phyloP scores from a whole-genome alignment of 352 stramenopile species.

The Globisporangium abappressorium region DNA sequence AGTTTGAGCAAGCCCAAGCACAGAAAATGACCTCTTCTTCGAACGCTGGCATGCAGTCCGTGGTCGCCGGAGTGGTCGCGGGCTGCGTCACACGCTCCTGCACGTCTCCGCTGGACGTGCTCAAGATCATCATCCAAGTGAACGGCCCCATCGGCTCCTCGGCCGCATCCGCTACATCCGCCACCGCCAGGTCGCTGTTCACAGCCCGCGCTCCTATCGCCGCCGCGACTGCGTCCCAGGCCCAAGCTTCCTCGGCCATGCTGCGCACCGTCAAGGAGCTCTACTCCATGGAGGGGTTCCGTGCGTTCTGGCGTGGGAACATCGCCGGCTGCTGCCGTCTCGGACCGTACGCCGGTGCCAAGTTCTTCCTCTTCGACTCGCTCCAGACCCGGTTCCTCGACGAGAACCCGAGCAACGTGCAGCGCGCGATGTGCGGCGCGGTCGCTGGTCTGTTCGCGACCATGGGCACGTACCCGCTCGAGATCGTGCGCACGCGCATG shows the following conservation, averaged over 20 bases:
- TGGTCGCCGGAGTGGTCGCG: conserved; percentile 71
- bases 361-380: conserved; percentile 80
- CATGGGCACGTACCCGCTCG: conserved; percentile 74
- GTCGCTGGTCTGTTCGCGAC: conserved; percentile 65
- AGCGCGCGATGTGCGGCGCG: conserved; percentile 58
- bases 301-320: conserved; percentile 82
- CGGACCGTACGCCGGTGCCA: conserved; percentile 71
- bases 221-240: neutral
- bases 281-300: conserved; percentile 62
- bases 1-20: neutral
- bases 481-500: conserved; percentile 80
- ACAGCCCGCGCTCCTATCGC: conserved; percentile 13
- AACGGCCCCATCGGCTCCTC: conserved; percentile 32
- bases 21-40: neutral
- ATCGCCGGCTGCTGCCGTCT: conserved; percentile 72
- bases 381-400: conserved; percentile 52
- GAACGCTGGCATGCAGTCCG: conserved; percentile 48
- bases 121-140: conserved; percentile 86
- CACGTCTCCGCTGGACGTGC: conserved; percentile 78
- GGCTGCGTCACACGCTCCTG: conserved; percentile 79
- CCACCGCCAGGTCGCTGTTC: conserved; percentile 3
- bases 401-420: conserved; percentile 33
- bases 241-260: conserved; percentile 32
- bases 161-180: neutral
- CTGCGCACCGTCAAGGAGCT: conserved; percentile 47